These are phyloP conservation scores for Fraxinus excelsior DNA, from an alignment of 257 asterid species.

Conservation along the genomic window DNA sequence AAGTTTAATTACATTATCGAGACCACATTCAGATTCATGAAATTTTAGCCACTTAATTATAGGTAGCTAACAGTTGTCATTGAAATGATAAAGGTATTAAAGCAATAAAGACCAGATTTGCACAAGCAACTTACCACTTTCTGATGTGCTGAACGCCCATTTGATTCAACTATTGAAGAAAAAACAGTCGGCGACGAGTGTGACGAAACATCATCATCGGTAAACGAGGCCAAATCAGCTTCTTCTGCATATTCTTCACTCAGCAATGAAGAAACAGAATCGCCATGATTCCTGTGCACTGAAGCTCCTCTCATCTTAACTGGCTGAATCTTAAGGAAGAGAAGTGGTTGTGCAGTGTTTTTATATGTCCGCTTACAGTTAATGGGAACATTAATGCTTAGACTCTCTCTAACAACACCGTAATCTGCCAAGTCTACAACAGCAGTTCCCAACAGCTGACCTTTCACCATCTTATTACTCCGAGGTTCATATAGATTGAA, in stretches of 20 bases:
- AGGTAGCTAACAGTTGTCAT: neutral
- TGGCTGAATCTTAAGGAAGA: conserved; percentile 58
- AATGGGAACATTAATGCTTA: conserved; percentile 52
- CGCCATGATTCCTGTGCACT: conserved; percentile 46
- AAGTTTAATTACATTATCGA: neutral
- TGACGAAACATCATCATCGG: conserved; percentile 79
- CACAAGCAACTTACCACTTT: conserved; percentile 47
- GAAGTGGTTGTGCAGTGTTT: conserved; percentile 69
- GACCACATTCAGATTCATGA: neutral
- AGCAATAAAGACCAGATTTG: neutral
- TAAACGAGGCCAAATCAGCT: conserved; percentile 59
- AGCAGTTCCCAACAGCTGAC: conserved; percentile 79
- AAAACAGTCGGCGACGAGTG: conserved; percentile 66
- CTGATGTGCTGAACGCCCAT: conserved; percentile 58
- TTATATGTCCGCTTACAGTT: conserved; percentile 72
- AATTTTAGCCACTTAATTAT: neutral
- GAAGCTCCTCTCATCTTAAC: conserved; percentile 55
- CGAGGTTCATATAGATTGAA: conserved; percentile 75
- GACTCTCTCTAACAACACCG: conserved; percentile 51
- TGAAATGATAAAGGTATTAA: neutral
- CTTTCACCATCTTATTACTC: conserved; percentile 62
- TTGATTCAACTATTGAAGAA: conserved; percentile 58
- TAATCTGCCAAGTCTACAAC: conserved; percentile 70
- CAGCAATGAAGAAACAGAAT: conserved; percentile 63
- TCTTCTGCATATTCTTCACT: conserved; percentile 79